Evolutionary conservation across 2,329 filamentous ascomycete genomes (phyloP), one percentile per base, ranked within the genome.

Genomic region (Calonectria ilicicola): DNA sequence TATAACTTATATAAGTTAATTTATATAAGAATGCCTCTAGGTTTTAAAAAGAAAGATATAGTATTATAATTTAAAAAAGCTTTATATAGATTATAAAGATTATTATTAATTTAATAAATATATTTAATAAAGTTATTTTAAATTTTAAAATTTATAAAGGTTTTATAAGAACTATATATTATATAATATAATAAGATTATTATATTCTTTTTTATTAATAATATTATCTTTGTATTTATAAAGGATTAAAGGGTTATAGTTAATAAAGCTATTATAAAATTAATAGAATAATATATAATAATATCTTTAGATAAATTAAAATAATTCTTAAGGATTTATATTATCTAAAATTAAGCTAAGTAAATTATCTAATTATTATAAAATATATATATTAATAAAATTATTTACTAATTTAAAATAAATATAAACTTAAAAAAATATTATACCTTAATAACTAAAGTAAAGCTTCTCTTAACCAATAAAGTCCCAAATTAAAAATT

Each of bases 231-330:
- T 47, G 9, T 2, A n/a, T 46, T 46, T 46, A 46, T 46, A 46
- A 46, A 23, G 7, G 21, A 47, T 5, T n/a, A n/a, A 5, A 46
- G 21, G n/a, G 21, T n/a, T 5, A 9, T 12, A 5, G 3, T 21
- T 42, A 46, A 8, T 5, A n/a, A 9, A 46, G 9, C 42, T 46
- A n/a, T 70, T 72, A 75, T n/a, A 74, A 51, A 66, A 40, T 26
- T 44, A 46, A 21, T 21, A 46, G 9, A 19, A 66, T 46, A 46
- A 46, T 46, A 46, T 47, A 47, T 7, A 23, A 47, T 47, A 21
- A 47, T 23, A 4, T 8, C 23, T 23, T 23, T 47, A 21, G 19
- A n/a, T 3, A n/a, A 47, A 23, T 8, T 21, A 47, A 47, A 47
- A 7, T 47, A 19, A n/a, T 47, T 47, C 10, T 19, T 47, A 21